phyloP scores from a whole-genome alignment of 805 yeast genomes.

The Yueomyces sinensis region DNA sequence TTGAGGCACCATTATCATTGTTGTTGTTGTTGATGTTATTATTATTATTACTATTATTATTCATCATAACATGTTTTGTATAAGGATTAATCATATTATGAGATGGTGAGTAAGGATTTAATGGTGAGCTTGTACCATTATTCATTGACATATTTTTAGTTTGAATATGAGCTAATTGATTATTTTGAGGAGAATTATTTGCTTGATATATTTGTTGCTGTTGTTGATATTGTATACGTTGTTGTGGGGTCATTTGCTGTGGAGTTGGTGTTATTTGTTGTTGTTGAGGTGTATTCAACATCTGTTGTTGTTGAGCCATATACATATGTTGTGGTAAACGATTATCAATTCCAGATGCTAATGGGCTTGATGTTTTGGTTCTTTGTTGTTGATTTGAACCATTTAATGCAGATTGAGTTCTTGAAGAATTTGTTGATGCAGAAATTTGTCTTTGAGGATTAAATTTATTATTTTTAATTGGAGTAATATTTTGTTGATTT shows the following conservation, averaged over 20 bases:
- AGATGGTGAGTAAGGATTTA: conserved; percentile 5
- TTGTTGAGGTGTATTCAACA: not conserved
- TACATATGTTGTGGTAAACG: not conserved
- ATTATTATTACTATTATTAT: too few species aligned
- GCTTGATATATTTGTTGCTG: conserved; percentile 8
- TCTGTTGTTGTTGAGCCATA: not conserved
- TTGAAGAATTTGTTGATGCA: conserved; percentile 1
- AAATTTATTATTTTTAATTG: conserved; percentile 2
- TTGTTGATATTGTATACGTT: conserved; percentile 16
- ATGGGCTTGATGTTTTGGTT: not conserved
- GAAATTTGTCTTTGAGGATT: conserved; percentile 2
- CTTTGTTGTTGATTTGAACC: not conserved
- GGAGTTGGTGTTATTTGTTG: conserved; percentile 1
- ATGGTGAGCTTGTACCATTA: not conserved
- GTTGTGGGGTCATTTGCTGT: conserved; percentile 7
- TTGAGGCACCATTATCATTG: too few species aligned
- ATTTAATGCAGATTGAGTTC: conserved; percentile 1
- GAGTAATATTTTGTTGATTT: not conserved
- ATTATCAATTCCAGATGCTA: not conserved
- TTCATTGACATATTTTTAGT: not conserved
- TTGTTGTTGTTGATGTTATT: too few species aligned
- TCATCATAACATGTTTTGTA: too few species aligned
- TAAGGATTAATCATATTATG: conserved; percentile 17
- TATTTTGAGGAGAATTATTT: conserved; percentile 3
- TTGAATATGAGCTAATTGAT: not conserved